Evolutionary conservation across 2,329 filamentous ascomycete species (phyloP).

Genomic region (Corynespora cassiicola): DNA sequence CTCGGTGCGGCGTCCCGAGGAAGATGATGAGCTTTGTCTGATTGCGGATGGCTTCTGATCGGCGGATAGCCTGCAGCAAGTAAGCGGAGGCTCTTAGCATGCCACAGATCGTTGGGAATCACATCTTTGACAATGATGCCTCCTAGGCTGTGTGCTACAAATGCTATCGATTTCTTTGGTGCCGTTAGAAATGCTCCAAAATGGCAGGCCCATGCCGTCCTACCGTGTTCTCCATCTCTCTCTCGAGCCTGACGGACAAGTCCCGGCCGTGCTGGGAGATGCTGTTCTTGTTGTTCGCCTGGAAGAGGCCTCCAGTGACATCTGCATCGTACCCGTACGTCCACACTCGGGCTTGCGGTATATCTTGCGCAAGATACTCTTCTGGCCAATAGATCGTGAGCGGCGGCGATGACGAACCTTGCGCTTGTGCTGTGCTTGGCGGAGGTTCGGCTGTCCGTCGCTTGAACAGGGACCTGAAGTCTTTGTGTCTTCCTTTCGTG

Average conservation of each 20-base stretch:
- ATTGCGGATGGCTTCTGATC: constrained; percentile 31
- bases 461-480: constrained; percentile 10
- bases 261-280: constrained; percentile 44
- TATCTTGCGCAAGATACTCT: constrained; percentile 45
- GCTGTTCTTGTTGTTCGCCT: constrained; percentile 48
- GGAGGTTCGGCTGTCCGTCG: constrained; percentile 7
- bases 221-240: constrained; percentile 40
- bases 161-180: constrained; percentile 39
- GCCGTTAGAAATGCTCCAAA: constrained; percentile 11
- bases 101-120: constrained; percentile 5
- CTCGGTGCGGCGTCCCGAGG: constrained; percentile 51
- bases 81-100: constrained; percentile 6
- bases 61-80: constrained; percentile 35
- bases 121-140: constrained; percentile 50
- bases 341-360: constrained; percentile 46
- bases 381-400: constrained; percentile 42
- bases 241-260: constrained; percentile 30
- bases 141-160: constrained; percentile 48
- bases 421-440: constrained; percentile 6
- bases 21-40: constrained; percentile 45
- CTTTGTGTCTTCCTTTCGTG: constrained; percentile 14
- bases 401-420: constrained; percentile 2
- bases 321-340: constrained; percentile 53
- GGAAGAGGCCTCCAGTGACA: constrained; percentile 42
- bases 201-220: background rate